phyloP scores from a whole-genome alignment of 345 rosid genomes.

The Camelina laxa region DNA sequence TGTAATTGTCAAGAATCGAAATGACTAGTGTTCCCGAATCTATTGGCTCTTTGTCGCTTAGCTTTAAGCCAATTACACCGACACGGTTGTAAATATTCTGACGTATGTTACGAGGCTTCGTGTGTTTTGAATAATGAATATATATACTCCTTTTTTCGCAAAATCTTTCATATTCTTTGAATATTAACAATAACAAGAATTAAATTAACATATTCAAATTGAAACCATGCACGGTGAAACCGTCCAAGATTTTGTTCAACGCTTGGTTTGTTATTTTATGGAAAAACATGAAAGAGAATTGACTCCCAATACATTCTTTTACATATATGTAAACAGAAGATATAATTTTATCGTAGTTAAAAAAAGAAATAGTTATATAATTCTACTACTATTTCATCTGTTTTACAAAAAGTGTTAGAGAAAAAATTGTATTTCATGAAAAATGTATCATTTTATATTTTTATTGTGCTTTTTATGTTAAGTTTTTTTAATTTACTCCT shows the following conservation, averaged over 20 bases:
- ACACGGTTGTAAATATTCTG: constrained; percentile 35
- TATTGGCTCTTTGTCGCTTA: constrained; percentile 41
- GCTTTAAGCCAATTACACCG: constrained; percentile 41
- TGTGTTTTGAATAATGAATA: constrained; percentile 36
- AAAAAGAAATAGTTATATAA: no score
- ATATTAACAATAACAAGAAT: not conserved
- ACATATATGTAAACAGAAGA: not conserved
- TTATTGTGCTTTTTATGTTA: no score
- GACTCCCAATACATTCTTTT: not conserved
- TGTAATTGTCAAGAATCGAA: constrained; percentile 41
- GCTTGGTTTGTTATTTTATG: not conserved
- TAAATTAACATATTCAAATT: not conserved
- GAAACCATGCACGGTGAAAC: constrained; percentile 15
- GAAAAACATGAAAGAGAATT: not conserved
- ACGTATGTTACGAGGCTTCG: constrained; percentile 28
- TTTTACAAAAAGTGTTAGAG: no score
- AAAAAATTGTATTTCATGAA: no score
- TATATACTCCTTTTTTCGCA: not conserved
- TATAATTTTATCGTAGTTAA: not conserved
- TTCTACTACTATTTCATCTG: no score
- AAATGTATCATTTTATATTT: no score
- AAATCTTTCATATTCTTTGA: constrained; percentile 16
- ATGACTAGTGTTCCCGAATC: constrained; percentile 34
- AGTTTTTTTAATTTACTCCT: no score
- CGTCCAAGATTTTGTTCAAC: constrained; percentile 29